Conservation (phyloP, 495 filamentous ascomycete species). For the Rusavskia elegans region DNA sequence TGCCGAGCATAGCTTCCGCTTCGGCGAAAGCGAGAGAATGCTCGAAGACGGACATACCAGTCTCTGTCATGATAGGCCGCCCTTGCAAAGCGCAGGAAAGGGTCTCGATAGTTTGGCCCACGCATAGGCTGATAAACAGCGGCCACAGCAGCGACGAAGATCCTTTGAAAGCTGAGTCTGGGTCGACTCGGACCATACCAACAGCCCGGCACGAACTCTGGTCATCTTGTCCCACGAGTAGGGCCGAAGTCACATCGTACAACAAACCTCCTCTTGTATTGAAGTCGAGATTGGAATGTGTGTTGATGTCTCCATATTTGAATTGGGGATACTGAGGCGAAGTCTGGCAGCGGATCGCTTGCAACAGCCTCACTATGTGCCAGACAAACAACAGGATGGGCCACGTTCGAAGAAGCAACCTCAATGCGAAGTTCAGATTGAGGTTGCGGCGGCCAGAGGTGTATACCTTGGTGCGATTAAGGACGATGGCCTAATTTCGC, state of each 20-base stretch:
- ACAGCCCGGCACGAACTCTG: slow-evolving; percentile 54
- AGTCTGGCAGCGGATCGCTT: slow-evolving; percentile 86
- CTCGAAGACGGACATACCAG: slow-evolving; percentile 92
- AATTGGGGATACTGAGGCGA: slow-evolving; percentile 56
- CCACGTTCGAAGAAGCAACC: slow-evolving; percentile 53
- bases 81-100: slow-evolving; percentile 81
- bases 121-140: slow-evolving; percentile 62
- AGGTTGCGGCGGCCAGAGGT: slow-evolving; percentile 71
- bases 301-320: slow-evolving; percentile 56
- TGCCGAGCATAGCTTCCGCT: slow-evolving; percentile 71
- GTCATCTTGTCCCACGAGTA: slow-evolving; percentile 55
- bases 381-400: slow-evolving; percentile 60
- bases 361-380: slow-evolving; percentile 53
- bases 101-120: slow-evolving; percentile 79
- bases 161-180: slow-evolving; percentile 35
- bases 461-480: slow-evolving; percentile 88
- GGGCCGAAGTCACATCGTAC: slow-evolving; percentile 46
- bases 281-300: slow-evolving; percentile 54
- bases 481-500: slow-evolving; percentile 43
- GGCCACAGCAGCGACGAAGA: slow-evolving; percentile 81
- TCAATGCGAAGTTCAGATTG: slow-evolving; percentile 50
- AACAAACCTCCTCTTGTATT: slow-evolving; percentile 52
- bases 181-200: slow-evolving; percentile 41
- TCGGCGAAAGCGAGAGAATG: slow-evolving; percentile 94
- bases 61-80: slow-evolving; percentile 62